phyloP scores from a whole-genome alignment of 2,329 filamentous ascomycete genomes.

The Ascochyta fabae region DNA sequence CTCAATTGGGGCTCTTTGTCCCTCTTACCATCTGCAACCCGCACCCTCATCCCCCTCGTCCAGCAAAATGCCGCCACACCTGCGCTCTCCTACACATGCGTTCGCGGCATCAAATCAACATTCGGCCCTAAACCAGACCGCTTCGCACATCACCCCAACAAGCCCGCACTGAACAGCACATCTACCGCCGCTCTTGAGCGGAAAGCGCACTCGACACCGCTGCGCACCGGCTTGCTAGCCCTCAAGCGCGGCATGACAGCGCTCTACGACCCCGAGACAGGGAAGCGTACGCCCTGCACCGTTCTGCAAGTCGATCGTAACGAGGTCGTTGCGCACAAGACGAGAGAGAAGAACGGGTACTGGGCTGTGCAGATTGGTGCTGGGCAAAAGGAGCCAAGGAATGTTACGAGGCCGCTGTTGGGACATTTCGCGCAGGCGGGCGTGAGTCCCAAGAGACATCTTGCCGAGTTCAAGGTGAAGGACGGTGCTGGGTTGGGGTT shows the following conservation, averaged over 20 bases:
- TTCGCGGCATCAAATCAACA: conserved; percentile 62
- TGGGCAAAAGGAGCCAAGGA: conserved; percentile 74
- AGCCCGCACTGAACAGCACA: conserved; percentile 61
- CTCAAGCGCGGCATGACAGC: conserved; percentile 97
- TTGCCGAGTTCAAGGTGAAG: conserved; percentile 88
- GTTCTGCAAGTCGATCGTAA: conserved; percentile 92
- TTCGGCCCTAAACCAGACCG: conserved; percentile 58
- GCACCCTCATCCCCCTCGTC: conserved; percentile 28
- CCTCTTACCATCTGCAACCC: conserved; percentile 38
- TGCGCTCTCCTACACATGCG: conserved; percentile 30
- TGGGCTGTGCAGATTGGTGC: conserved; percentile 90
- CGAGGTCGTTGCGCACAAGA: conserved; percentile 88
- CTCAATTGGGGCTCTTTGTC: conserved; percentile 44
- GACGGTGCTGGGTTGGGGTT: conserved; percentile 73
- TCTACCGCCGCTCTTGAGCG: conserved; percentile 65
- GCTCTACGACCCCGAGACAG: conserved; percentile 77
- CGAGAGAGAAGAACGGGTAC: conserved; percentile 80
- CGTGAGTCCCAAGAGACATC: conserved; percentile 80
- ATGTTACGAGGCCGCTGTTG: conserved; percentile 80
- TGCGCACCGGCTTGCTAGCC: conserved; percentile 81
- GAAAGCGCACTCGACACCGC: conserved; percentile 63
- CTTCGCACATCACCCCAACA: conserved; percentile 60
- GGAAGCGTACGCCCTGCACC: conserved; percentile 82
- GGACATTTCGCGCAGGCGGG: conserved; percentile 87
- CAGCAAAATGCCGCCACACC: conserved; percentile 25